These are phyloP conservation scores for Mycena venus DNA, from an alignment of 768 basidiomycete species.

Conservation along the genomic window DNA sequence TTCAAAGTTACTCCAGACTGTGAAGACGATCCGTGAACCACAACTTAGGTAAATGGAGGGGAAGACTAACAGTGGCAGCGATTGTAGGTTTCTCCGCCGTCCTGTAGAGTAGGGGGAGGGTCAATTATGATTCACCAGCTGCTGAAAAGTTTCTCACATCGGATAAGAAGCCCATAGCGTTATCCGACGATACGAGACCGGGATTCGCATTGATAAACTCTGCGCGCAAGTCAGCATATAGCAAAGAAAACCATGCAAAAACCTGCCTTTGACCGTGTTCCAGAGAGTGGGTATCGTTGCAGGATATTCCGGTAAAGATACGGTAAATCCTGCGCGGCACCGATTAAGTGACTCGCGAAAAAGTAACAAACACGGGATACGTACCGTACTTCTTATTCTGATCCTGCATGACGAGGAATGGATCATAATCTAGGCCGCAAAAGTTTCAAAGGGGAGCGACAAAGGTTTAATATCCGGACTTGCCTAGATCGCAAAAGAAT, in stretches of 20 bases:
- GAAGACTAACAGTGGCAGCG: constrained; percentile 79
- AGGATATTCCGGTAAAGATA: constrained; percentile 86
- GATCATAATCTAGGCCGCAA: constrained; percentile 65
- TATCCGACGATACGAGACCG: constrained; percentile 71
- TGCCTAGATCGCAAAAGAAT: constrained; percentile 87
- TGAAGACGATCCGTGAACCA: background rate
- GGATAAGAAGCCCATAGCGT: constrained; percentile 86
- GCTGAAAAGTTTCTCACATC: too few relatives aligned
- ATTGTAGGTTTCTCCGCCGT: constrained; percentile 80
- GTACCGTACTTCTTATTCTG: constrained; percentile 87
- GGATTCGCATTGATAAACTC: constrained; percentile 82
- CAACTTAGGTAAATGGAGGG: background rate
- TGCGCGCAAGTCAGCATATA: constrained; percentile 47
- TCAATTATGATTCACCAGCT: too few relatives aligned
- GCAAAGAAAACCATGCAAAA: background rate
- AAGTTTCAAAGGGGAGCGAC: background rate
- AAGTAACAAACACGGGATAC: constrained; percentile 20
- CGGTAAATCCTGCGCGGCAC: constrained; percentile 73
- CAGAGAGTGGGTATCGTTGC: constrained; percentile 91
- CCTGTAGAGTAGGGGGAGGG: too few relatives aligned
- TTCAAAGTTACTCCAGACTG: constrained; percentile 96
- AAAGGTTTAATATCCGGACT: background rate
- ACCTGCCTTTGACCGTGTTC: constrained; percentile 77
- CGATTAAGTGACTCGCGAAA: constrained; percentile 31
- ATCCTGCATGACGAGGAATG: constrained; percentile 91